A percentile compares a stretch with the other conserved stretches of the same genome.
These are phyloP conservation scores for Ustulina deusta DNA, from an alignment of 2,329 filamentous ascomycete species.

Conservation along the genomic window DNA sequence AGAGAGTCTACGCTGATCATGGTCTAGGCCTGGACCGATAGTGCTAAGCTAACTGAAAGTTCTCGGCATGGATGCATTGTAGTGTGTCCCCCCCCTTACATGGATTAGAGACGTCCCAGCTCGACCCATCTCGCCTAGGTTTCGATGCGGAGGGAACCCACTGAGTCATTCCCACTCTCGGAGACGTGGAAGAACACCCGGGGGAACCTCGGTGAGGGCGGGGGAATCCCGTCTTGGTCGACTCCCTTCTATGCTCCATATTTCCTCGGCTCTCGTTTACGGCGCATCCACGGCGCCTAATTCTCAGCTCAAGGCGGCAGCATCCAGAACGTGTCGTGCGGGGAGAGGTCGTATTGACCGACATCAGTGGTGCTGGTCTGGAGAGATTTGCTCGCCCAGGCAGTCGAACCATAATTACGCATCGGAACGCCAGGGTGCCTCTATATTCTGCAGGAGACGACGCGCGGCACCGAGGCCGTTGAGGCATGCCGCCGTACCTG, in stretches of 20 bases:
- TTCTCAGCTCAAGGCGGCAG: neutral
- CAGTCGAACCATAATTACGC: neutral
- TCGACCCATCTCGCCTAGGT: slow-evolving; percentile 2
- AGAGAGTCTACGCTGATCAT: neutral
- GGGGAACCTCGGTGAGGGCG: slow-evolving; percentile 19
- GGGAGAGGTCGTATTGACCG: neutral
- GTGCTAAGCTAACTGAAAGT: neutral
- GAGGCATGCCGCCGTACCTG: slow-evolving; percentile 1
- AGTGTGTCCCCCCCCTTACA: slow-evolving; percentile 5
- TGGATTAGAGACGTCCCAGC: slow-evolving; percentile 7
- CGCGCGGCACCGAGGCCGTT: slow-evolving; percentile 4
- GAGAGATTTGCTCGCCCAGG: neutral
- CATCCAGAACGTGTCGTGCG: neutral
- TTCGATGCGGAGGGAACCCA: slow-evolving; percentile 7
- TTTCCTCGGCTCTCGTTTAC: neutral
- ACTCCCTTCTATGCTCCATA: slow-evolving; percentile 10
- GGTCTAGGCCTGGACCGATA: slow-evolving; percentile 10
- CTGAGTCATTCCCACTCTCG: slow-evolving; percentile 20
- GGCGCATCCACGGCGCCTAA: neutral
- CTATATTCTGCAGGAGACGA: slow-evolving; percentile 1
- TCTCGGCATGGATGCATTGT: slow-evolving; percentile 13
- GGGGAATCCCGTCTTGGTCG: slow-evolving; percentile 2
- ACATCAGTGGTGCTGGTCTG: neutral
- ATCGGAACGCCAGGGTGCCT: neutral
- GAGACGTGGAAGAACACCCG: slow-evolving; percentile 16